phyloP scores from a whole-genome alignment of 805 yeast species.

The Saccharomyces mikatae region DNA sequence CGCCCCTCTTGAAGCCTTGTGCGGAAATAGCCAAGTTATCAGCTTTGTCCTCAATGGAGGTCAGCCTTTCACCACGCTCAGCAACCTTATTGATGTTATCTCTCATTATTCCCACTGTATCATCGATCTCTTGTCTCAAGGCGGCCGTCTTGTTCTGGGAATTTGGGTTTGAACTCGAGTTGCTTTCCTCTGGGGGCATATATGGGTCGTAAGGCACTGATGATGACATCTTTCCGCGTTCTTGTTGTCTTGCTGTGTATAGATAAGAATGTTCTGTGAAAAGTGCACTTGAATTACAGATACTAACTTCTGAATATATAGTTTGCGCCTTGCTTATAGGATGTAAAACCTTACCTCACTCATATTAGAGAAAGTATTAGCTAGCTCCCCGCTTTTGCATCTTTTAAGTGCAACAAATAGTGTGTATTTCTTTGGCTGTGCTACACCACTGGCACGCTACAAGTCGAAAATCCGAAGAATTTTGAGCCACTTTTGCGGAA shows the following conservation, averaged over 20 bases:
- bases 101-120: conserved; percentile 95
- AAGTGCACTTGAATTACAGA: not conserved
- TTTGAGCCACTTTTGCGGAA: not conserved
- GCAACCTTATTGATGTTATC: conserved; percentile 94
- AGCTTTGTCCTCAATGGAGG: conserved; percentile 85
- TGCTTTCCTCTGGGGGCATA: conserved; percentile 51
- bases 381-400: not conserved
- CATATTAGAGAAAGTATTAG: not conserved
- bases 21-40: conserved; percentile 88
- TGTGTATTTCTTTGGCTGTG: not conserved
- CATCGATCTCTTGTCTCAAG: conserved; percentile 86
- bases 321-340: not conserved
- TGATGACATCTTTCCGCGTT: conserved; percentile 48
- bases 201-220: conserved; percentile 83
- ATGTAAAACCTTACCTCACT: not conserved
- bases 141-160: conserved; percentile 59
- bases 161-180: conserved; percentile 8
- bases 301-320: not conserved
- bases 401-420: not conserved
- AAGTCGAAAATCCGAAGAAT: not conserved
- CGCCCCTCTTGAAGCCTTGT: conserved; percentile 91
- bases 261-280: not conserved
- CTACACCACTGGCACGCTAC: not conserved
- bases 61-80: conserved; percentile 86
- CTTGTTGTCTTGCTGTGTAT: not conserved